Conservation (phyloP, 2,329 filamentous ascomycete genomes). For the Fusarium chlamydosporum region DNA sequence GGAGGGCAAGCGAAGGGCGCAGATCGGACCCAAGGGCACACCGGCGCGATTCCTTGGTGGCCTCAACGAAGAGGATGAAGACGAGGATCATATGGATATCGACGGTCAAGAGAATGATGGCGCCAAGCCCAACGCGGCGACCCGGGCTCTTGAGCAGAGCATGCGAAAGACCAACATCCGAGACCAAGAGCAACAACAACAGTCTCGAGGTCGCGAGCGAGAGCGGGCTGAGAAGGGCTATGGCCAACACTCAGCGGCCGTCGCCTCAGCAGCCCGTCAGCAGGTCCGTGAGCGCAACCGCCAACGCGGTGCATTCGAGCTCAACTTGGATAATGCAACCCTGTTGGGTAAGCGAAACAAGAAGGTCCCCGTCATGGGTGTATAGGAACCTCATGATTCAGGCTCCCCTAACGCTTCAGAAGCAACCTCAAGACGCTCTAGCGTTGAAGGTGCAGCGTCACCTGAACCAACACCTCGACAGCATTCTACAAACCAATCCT, state of each 20-base stretch:
- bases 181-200: slow-evolving; percentile 57
- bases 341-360: slow-evolving; percentile 79
- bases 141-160: slow-evolving; percentile 85
- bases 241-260: slow-evolving; percentile 87
- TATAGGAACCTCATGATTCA: slow-evolving; percentile 49
- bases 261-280: slow-evolving; percentile 86
- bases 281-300: slow-evolving; percentile 77
- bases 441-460: slow-evolving; percentile 36
- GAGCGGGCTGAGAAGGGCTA: slow-evolving; percentile 75
- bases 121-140: slow-evolving; percentile 60
- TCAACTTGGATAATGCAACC: slow-evolving; percentile 92
- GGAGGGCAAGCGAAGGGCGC: slow-evolving; percentile 91
- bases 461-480: slow-evolving; percentile 24
- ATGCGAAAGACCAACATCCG: slow-evolving; percentile 86
- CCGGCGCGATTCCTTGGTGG: slow-evolving; percentile 69
- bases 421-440: slow-evolving; percentile 17
- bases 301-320: slow-evolving; percentile 88
- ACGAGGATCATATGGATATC: slow-evolving; percentile 67
- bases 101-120: slow-evolving; percentile 68
- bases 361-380: slow-evolving; percentile 65
- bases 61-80: slow-evolving; percentile 77
- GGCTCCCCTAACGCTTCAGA: slow-evolving; percentile 12
- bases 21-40: slow-evolving; percentile 79
- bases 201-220: slow-evolving; percentile 54
- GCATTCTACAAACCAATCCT: slow-evolving; percentile 37